These are phyloP conservation scores for Musa schizocarpa DNA, from an alignment of 176 grass and related monocot genomes.

Conservation along the genomic window DNA sequence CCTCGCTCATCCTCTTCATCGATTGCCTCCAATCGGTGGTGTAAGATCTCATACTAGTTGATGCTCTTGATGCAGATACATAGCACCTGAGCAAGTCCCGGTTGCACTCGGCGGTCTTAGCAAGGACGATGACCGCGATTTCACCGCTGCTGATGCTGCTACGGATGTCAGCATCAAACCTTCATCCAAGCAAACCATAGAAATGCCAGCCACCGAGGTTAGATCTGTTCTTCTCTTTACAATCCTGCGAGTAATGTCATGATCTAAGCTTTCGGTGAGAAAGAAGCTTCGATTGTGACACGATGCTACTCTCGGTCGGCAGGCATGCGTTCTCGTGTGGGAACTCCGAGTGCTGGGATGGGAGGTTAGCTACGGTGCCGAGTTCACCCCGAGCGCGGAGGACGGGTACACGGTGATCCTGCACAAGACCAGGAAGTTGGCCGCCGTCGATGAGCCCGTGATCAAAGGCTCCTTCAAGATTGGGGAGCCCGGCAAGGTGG, in stretches of 20 bases:
- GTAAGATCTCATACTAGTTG: neutral
- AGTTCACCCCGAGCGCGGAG: neutral
- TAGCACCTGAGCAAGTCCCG: neutral
- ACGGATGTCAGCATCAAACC: neutral
- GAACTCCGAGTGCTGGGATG: neutral
- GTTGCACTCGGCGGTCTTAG: conserved; percentile 1
- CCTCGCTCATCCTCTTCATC: no score
- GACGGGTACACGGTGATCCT: neutral
- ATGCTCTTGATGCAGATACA: neutral
- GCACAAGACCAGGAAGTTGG: neutral
- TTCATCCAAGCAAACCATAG: neutral
- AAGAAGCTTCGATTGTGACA: neutral
- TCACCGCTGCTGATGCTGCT: neutral
- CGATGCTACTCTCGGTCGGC: neutral
- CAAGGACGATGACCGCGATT: conserved; percentile 4
- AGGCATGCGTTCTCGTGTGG: neutral
- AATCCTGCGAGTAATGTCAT: no score
- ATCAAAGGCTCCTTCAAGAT: conserved; percentile 15
- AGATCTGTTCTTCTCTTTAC: neutral
- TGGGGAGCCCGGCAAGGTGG: conserved; percentile 7
- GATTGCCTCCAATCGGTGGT: neutral
- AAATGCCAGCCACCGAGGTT: neutral
- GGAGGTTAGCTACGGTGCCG: conserved; percentile 1
- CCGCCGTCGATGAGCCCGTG: neutral
- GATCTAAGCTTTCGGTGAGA: no score